phyloP scores from a whole-genome alignment of 1,284 basidiomycete species.

The Cryptococcus maquisensis region DNA sequence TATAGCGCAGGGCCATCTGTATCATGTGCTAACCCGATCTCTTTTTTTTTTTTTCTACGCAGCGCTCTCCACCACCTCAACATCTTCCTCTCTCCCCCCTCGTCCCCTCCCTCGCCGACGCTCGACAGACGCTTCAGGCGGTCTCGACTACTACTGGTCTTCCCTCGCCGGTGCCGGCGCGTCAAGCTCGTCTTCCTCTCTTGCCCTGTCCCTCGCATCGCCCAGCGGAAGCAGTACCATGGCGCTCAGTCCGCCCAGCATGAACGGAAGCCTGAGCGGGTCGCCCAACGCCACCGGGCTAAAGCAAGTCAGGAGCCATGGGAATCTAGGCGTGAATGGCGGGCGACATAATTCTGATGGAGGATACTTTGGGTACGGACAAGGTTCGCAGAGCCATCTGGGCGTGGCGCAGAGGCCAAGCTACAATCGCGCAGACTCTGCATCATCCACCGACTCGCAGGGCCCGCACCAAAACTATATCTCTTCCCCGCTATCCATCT shows the following conservation, averaged over 20 bases:
- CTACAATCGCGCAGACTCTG: too few species aligned
- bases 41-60: neutral
- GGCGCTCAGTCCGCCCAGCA: neutral
- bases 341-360: neutral
- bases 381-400: too few species aligned
- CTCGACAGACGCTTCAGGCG: constrained; percentile 36
- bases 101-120: constrained; percentile 18
- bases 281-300: neutral
- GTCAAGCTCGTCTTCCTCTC: constrained; percentile 31
- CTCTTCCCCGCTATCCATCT: neutral
- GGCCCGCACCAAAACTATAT: neutral
- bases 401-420: too few species aligned
- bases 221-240: neutral
- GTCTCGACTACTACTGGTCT: constrained; percentile 44
- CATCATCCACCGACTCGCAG: too few species aligned
- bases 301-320: neutral
- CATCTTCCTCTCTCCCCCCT: constrained; percentile 10
- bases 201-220: constrained; percentile 19
- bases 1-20: neutral
- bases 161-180: constrained; percentile 37
- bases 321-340: neutral
- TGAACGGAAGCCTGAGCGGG: too few species aligned
- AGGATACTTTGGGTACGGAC: neutral
- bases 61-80: constrained; percentile 17
- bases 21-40: neutral